These are phyloP conservation scores for Candida hungchunana DNA, from an alignment of 805 yeast genomes.

Conservation along the genomic window DNA sequence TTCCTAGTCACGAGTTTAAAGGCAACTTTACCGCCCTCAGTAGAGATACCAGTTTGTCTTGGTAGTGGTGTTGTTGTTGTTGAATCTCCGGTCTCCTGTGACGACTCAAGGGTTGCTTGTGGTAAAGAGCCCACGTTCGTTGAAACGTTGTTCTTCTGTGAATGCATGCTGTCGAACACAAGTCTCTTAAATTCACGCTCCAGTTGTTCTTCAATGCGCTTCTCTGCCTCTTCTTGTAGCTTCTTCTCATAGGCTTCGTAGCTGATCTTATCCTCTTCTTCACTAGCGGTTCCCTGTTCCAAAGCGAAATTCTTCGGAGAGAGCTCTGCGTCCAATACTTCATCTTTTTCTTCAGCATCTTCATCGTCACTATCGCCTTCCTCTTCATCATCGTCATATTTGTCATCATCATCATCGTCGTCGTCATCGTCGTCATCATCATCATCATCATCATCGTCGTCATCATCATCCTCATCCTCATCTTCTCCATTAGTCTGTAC, in stretches of 20 bases:
- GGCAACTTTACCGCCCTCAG: constrained; percentile 26
- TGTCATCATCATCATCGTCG: constrained; percentile 25
- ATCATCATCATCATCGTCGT: constrained; percentile 21
- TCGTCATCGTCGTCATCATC: constrained; percentile 13
- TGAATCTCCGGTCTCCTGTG: no score
- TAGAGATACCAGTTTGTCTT: no score
- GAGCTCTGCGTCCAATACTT: constrained; percentile 22
- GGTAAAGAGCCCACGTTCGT: no score
- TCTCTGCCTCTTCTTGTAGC: constrained; percentile 37
- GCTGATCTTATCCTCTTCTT: constrained; percentile 30
- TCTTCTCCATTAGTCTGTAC: constrained; percentile 16
- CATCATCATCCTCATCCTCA: constrained; percentile 22
- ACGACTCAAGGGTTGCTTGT: no score
- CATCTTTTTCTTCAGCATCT: constrained; percentile 13
- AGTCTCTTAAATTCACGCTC: constrained; percentile 54
- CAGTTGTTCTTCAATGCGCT: constrained; percentile 44
- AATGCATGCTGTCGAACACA: constrained; percentile 46
- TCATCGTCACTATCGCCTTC: constrained; percentile 22
- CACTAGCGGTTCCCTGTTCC: no score
- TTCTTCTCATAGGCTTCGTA: constrained; percentile 36
- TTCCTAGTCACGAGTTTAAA: constrained; percentile 54
- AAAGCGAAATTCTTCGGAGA: no score
- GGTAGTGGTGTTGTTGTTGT: no score
- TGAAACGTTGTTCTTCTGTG: no score
- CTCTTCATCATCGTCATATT: constrained; percentile 30